Evolutionary conservation across 305 asterid genomes (phyloP).

Genomic region (Rubia peregrina): DNA sequence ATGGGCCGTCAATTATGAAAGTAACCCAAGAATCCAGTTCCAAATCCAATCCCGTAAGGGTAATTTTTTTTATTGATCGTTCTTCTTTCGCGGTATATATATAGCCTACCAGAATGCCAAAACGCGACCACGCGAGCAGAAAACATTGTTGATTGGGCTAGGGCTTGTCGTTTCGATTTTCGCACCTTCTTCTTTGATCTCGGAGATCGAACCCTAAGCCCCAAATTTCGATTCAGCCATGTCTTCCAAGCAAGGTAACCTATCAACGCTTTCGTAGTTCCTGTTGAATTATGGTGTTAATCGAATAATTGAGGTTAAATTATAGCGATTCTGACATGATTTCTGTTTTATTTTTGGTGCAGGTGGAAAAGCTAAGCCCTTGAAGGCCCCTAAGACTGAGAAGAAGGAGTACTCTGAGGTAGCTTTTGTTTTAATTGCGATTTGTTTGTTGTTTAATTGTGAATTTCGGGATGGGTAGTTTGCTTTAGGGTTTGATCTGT

Average conservation of each 20-base stretch:
- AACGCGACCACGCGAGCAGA: too few relatives aligned
- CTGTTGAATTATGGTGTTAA: neutral
- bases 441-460: neutral
- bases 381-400: slow-evolving; percentile 74
- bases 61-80: too few relatives aligned
- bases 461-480: neutral
- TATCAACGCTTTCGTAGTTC: neutral
- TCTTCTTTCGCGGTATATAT: too few relatives aligned
- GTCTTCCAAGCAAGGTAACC: slow-evolving; percentile 75
- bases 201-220: slow-evolving; percentile 41
- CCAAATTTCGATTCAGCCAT: slow-evolving; percentile 32
- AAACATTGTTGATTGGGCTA: too few relatives aligned
- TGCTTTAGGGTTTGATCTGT: neutral
- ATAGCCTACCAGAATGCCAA: too few relatives aligned
- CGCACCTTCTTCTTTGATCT: slow-evolving; percentile 15
- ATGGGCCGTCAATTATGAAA: too few relatives aligned
- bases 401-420: slow-evolving; percentile 91
- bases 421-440: neutral
- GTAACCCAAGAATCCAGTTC: too few relatives aligned
- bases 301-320: neutral
- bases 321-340: slow-evolving; percentile 12
- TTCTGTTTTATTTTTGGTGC: neutral
- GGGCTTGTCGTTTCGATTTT: neutral
- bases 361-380: slow-evolving; percentile 99
- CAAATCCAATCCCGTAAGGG: too few relatives aligned